These are phyloP conservation scores for Pseudomonodictys pantanalensis DNA, from an alignment of 495 filamentous ascomycete species.

Conservation along the genomic window DNA sequence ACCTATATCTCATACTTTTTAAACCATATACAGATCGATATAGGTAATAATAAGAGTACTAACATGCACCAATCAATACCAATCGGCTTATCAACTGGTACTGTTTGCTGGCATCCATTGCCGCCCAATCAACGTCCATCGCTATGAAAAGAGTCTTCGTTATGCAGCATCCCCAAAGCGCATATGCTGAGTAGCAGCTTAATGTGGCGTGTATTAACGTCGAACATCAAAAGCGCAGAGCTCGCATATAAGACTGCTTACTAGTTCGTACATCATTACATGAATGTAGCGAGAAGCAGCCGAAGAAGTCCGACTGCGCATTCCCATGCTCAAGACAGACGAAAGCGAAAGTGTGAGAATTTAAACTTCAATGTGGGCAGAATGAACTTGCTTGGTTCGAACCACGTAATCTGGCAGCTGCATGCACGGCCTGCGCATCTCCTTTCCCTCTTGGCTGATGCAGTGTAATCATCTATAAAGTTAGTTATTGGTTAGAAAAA, in stretches of 20 bases:
- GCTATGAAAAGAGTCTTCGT: neutral
- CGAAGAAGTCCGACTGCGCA: neutral
- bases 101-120: neutral
- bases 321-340: neutral
- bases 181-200: neutral
- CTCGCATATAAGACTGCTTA: neutral
- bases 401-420: too few species aligned
- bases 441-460: neutral
- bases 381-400: too few species aligned
- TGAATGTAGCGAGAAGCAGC: neutral
- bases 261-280: neutral
- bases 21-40: neutral
- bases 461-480: neutral
- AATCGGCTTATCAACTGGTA: neutral
- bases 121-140: neutral
- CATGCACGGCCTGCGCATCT: neutral
- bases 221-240: neutral
- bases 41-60: neutral
- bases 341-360: too few species aligned
- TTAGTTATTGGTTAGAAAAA: constrained; percentile 1
- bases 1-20: neutral
- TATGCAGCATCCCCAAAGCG: neutral
- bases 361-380: too few species aligned
- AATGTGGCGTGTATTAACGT: neutral
- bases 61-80: neutral